Percentiles rank a stretch among this genome's conserved stretches.
These are phyloP conservation scores for Neurospora sp. DNA, from an alignment of 495 filamentous ascomycete species.

Conservation along the genomic window DNA sequence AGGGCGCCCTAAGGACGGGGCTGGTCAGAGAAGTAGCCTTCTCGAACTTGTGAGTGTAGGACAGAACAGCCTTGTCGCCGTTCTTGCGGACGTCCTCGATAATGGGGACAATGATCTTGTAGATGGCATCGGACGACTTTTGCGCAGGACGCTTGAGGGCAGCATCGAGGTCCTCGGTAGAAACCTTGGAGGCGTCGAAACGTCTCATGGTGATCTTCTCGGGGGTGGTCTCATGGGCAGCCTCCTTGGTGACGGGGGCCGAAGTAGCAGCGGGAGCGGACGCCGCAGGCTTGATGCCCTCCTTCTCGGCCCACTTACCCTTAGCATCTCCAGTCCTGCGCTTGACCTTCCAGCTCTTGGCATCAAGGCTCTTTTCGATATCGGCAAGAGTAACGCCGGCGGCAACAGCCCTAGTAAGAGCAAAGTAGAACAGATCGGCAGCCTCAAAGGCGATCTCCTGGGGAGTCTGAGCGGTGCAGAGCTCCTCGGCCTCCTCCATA, in stretches of 20 bases:
- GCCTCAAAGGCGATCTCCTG: conserved; percentile 87
- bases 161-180: conserved; percentile 50
- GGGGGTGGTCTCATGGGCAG: conserved; percentile 41
- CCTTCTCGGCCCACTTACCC: conserved; percentile 75
- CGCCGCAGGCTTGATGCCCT: conserved; percentile 50
- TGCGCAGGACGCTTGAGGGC: conserved; percentile 83
- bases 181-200: conserved; percentile 53
- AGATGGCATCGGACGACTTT: conserved; percentile 79
- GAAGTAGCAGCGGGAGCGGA: conserved; percentile 9
- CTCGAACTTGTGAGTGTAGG: conserved; percentile 95
- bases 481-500: conserved; percentile 93
- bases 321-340: conserved; percentile 89
- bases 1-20: conserved; percentile 80
- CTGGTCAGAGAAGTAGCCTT: conserved; percentile 84
- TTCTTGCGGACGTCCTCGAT: conserved; percentile 70
- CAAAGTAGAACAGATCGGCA: conserved; percentile 92
- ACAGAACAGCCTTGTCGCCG: conserved; percentile 79
- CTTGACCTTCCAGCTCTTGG: conserved; percentile 89
- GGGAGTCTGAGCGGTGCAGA: conserved; percentile 74
- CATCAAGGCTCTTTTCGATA: conserved; percentile 83
- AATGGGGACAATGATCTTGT: conserved; percentile 82
- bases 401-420: conserved; percentile 74
- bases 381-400: conserved; percentile 78
- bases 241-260: conserved; percentile 8
- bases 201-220: conserved; percentile 75